Conservation (phyloP, 257 asterid species). For the Ilex asprella region DNA sequence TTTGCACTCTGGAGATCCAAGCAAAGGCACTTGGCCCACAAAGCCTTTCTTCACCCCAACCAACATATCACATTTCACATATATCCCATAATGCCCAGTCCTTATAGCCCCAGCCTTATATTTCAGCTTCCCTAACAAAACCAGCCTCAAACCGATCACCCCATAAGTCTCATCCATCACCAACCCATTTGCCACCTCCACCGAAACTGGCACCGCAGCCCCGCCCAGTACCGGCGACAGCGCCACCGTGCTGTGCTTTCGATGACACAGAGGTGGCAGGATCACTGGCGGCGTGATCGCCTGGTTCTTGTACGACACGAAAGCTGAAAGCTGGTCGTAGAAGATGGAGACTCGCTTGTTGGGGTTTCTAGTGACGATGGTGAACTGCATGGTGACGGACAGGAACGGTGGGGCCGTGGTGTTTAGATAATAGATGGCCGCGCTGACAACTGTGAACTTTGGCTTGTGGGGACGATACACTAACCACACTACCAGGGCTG, state of each 20-base stretch:
- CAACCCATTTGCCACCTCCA: constrained; percentile 36
- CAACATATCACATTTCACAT: constrained; percentile 49
- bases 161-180: constrained; percentile 47
- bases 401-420: constrained; percentile 35
- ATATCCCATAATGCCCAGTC: constrained; percentile 26
- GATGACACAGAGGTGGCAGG: constrained; percentile 53
- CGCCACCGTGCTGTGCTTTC: constrained; percentile 50
- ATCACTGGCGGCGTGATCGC: constrained; percentile 38
- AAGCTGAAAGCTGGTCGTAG: constrained; percentile 49
- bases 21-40: constrained; percentile 44
- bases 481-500: constrained; percentile 45
- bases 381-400: constrained; percentile 52
- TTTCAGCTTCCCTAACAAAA: constrained; percentile 38
- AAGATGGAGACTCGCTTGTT: constrained; percentile 36
- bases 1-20: constrained; percentile 39
- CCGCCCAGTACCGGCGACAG: constrained; percentile 60
- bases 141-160: constrained; percentile 48
- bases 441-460: constrained; percentile 42
- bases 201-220: constrained; percentile 34
- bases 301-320: constrained; percentile 42
- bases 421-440: constrained; percentile 46
- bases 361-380: constrained; percentile 51
- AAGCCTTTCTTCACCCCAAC: constrained; percentile 43
- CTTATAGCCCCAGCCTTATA: constrained; percentile 34
- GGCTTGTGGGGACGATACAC: constrained; percentile 55